phyloP scores from a whole-genome alignment of 768 basidiomycete species.

The Ramaria sp. region DNA sequence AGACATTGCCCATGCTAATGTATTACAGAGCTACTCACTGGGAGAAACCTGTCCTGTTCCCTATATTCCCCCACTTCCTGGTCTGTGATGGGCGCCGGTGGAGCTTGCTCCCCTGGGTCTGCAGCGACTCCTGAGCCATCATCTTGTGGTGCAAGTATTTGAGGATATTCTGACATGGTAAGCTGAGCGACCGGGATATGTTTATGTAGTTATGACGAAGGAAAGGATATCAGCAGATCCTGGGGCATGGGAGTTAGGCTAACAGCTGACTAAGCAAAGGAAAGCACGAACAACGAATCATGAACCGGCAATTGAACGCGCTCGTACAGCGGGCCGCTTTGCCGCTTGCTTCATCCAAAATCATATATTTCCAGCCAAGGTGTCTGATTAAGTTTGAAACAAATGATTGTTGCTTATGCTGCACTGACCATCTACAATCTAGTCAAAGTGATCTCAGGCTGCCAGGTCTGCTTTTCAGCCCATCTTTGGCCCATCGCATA shows the following conservation, averaged over 20 bases:
- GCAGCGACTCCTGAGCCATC: conserved; percentile 22
- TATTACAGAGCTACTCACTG: conserved; percentile 35
- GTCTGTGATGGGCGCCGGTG: conserved; percentile 72
- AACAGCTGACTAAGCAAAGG: not conserved
- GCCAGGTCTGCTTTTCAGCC: no score
- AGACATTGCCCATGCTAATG: not conserved
- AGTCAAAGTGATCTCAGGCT: no score
- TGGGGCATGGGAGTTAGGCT: conserved; percentile 6
- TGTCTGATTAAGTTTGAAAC: not conserved
- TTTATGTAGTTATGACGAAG: not conserved
- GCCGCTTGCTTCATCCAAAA: not conserved
- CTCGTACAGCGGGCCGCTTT: not conserved
- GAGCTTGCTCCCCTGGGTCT: conserved; percentile 28
- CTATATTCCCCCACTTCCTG: conserved; percentile 90
- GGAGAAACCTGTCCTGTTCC: conserved; percentile 92
- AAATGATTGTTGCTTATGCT: not conserved
- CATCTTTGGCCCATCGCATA: not conserved
- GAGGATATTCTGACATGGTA: conserved; percentile 7
- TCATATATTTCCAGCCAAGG: not conserved
- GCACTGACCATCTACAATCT: no score
- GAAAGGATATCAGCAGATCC: not conserved
- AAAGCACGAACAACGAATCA: conserved; percentile 8
- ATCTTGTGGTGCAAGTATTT: conserved; percentile 29
- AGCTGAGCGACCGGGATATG: not conserved
- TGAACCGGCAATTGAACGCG: conserved; percentile 8